Conservation (phyloP, 1,284 basidiomycete species). For the Tilletia setariae region DNA sequence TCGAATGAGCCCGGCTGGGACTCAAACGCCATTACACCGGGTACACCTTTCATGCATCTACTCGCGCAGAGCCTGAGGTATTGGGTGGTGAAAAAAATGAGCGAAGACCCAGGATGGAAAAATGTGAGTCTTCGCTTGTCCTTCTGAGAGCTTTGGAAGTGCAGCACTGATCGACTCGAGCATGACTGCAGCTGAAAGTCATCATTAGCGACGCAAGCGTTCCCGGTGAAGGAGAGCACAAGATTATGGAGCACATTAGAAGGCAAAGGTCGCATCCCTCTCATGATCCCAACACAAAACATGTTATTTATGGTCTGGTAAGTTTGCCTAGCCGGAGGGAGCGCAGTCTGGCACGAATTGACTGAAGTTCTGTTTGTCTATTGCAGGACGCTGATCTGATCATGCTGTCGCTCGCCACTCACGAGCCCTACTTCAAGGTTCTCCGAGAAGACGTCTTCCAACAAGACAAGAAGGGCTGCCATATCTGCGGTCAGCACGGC, state of each 20-base stretch:
- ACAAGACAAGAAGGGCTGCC: conserved; percentile 69
- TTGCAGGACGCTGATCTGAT: conserved; percentile 88
- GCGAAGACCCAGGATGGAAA: conserved; percentile 93
- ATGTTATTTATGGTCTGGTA: conserved; percentile 90
- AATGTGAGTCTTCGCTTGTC: conserved; percentile 59
- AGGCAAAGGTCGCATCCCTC: conserved; percentile 75
- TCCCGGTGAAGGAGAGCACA: conserved; percentile 98
- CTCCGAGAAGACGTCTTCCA: conserved; percentile 96
- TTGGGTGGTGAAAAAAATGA: conserved; percentile 95
- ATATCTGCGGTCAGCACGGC: conserved; percentile 86
- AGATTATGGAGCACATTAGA: conserved; percentile 98
- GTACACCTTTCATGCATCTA: conserved; percentile 96
- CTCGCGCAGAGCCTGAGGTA: conserved; percentile 84
- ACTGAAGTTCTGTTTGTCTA: neutral
- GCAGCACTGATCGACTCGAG: neutral
- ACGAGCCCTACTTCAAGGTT: conserved; percentile 96
- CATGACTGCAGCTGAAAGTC: conserved; percentile 61
- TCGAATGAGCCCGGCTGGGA: conserved; percentile 84
- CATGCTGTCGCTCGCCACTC: conserved; percentile 96
- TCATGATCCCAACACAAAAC: conserved; percentile 89
- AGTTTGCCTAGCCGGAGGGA: neutral
- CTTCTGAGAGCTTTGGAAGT: neutral
- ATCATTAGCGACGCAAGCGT: conserved; percentile 96
- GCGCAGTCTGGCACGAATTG: neutral
- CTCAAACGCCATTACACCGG: conserved; percentile 94